phyloP scores from a whole-genome alignment of 2,329 filamentous ascomycete genomes.

The Fusarium transvaalense region DNA sequence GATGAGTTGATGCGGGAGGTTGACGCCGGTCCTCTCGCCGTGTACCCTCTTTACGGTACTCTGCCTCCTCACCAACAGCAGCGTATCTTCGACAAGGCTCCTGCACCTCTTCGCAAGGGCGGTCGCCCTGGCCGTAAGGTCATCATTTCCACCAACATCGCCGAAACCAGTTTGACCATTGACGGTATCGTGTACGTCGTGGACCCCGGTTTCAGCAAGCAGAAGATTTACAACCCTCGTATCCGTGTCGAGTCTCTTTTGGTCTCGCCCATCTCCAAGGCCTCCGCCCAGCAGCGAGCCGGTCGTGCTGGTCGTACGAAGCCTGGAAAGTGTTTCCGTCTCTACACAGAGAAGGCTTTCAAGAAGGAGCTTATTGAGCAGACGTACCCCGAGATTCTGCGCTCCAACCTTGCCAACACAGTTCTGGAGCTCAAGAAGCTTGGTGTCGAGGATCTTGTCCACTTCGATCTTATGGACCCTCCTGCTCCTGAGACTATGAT shows the following conservation, averaged over 20 bases:
- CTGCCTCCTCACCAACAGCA: conserved; percentile 94
- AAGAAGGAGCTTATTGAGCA: conserved; percentile 98
- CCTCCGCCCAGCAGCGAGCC: conserved; percentile 94
- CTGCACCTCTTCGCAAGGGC: conserved; percentile 76
- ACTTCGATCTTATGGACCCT: conserved; percentile 99
- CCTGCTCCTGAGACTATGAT: conserved; percentile 98
- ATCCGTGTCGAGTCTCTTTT: conserved; percentile 96
- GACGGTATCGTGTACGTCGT: conserved; percentile 99
- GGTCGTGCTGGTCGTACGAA: conserved; percentile 99
- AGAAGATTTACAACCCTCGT: conserved; percentile 98
- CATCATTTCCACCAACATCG: conserved; percentile 97
- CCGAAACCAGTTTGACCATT: conserved; percentile 96
- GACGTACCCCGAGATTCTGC: conserved; percentile 94
- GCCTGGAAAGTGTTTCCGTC: conserved; percentile 96
- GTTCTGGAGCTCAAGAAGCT: conserved; percentile 98
- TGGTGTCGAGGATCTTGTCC: conserved; percentile 92
- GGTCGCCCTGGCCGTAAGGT: conserved; percentile 92
- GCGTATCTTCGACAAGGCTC: conserved; percentile 92
- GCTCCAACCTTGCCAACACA: conserved; percentile 94
- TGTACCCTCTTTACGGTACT: conserved; percentile 95
- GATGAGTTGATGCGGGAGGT: conserved; percentile 94
- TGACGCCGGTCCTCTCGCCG: conserved; percentile 87
- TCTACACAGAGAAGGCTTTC: conserved; percentile 96
- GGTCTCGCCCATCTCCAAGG: conserved; percentile 98
- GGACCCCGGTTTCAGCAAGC: conserved; percentile 99